Conservation (phyloP, 352 stramenopile species). For the Pythium aphanidermatum region DNA sequence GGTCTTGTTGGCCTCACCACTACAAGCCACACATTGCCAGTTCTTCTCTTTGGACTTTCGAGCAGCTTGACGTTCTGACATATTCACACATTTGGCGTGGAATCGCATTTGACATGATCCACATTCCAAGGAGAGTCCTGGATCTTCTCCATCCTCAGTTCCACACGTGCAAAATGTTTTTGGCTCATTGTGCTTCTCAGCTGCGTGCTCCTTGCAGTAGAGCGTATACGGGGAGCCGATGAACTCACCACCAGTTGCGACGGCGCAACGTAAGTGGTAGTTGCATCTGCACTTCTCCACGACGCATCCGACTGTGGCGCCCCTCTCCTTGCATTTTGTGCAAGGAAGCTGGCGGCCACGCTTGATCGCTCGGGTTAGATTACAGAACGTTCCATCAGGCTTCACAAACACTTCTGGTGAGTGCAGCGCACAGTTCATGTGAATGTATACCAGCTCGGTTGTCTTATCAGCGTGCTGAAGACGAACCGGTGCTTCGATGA, state of each 20-base stretch:
- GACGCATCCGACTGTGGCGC: slow-evolving; percentile 73
- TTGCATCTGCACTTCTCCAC: slow-evolving; percentile 72
- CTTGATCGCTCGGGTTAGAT: slow-evolving; percentile 69
- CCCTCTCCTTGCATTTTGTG: slow-evolving; percentile 51
- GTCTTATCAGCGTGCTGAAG: slow-evolving; percentile 65
- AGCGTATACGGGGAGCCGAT: slow-evolving; percentile 64
- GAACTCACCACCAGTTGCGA: slow-evolving; percentile 69
- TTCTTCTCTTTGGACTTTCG: slow-evolving; percentile 46
- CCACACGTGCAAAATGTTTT: slow-evolving; percentile 44
- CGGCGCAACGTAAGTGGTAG: slow-evolving; percentile 72
- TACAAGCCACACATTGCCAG: slow-evolving; percentile 33
- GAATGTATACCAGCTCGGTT: slow-evolving; percentile 59
- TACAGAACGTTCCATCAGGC: slow-evolving; percentile 73
- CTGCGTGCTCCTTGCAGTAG: slow-evolving; percentile 64
- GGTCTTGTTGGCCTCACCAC: slow-evolving; percentile 14
- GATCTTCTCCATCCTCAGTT: slow-evolving; percentile 34
- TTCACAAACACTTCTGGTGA: slow-evolving; percentile 82
- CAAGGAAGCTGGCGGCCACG: slow-evolving; percentile 73
- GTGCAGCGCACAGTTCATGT: slow-evolving; percentile 80
- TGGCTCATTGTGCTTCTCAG: slow-evolving; percentile 30
- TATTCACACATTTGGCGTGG: slow-evolving; percentile 77
- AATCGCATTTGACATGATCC: slow-evolving; percentile 58
- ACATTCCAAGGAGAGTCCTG: slow-evolving; percentile 49
- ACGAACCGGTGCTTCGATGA: slow-evolving; percentile 69
- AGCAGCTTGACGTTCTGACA: slow-evolving; percentile 59